Conservation (phyloP, 163 green algal species). For the Scenedesmus sp. region DNA sequence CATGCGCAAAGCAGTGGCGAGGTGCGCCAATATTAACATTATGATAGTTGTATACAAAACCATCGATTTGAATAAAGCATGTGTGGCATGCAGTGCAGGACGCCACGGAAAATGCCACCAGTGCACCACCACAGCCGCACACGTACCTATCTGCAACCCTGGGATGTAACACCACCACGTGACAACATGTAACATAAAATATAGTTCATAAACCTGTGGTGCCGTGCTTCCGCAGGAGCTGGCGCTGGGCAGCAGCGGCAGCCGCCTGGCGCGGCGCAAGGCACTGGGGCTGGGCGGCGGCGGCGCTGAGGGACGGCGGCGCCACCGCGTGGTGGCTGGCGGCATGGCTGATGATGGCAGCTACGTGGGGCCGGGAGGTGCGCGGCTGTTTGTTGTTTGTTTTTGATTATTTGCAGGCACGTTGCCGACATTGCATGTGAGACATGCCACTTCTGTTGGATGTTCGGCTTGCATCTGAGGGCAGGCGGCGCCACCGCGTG, state of each 20-base stretch:
- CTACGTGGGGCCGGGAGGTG: constrained; percentile 47
- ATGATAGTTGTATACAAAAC: too few relatives aligned
- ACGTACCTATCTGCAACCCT: too few relatives aligned
- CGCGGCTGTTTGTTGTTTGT: background rate
- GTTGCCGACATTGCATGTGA: background rate
- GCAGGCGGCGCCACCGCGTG: background rate
- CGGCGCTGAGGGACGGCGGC: constrained; percentile 7
- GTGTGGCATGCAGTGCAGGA: too few relatives aligned
- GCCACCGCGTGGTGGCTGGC: constrained; percentile 6
- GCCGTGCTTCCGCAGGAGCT: constrained; percentile 21
- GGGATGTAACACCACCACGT: too few relatives aligned
- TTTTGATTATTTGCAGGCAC: background rate
- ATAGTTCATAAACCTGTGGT: background rate
- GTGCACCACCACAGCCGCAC: too few relatives aligned
- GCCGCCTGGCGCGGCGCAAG: constrained; percentile 36
- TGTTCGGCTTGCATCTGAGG: background rate
- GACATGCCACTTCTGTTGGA: background rate
- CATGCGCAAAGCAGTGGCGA: too few relatives aligned
- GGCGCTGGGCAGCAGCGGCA: constrained; percentile 43
- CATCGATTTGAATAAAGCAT: too few relatives aligned
- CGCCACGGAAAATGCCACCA: too few relatives aligned
- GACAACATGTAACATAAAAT: too few relatives aligned
- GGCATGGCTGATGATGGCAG: constrained; percentile 48
- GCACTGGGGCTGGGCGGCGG: constrained; percentile 13
- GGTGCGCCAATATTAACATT: too few relatives aligned